phyloP scores from a whole-genome alignment of 768 basidiomycete species.

The Kwoniella mangroviensis region DNA sequence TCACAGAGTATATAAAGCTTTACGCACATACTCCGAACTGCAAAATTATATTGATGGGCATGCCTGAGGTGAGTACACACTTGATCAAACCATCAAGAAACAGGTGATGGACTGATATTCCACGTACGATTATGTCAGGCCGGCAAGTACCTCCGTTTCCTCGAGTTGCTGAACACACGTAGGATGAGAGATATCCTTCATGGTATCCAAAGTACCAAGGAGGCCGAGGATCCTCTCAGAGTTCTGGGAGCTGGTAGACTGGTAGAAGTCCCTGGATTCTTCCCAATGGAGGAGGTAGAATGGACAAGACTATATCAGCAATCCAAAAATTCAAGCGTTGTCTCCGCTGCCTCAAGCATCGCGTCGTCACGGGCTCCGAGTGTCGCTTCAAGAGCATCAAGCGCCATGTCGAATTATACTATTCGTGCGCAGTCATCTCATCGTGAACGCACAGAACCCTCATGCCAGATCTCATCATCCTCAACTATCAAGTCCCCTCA shows the following conservation, averaged over 20 bases:
- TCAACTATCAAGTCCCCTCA: not conserved
- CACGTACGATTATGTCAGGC: not conserved
- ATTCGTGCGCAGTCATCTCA: not conserved
- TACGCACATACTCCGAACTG: not conserved
- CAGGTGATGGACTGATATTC: not conserved
- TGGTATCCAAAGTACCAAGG: constrained; percentile 13
- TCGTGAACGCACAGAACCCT: not conserved
- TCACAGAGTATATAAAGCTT: not conserved
- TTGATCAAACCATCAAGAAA: not conserved
- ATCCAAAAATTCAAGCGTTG: not conserved
- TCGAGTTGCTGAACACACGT: not conserved
- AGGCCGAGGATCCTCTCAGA: constrained; percentile 26
- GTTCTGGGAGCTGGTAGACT: constrained; percentile 25
- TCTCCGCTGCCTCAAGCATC: not conserved
- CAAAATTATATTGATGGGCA: not conserved
- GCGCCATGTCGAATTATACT: not conserved
- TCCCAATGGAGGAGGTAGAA: not conserved
- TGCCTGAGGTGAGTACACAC: not conserved
- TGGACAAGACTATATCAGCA: not conserved
- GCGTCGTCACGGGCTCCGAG: not conserved
- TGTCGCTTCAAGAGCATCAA: not conserved
- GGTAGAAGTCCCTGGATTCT: constrained; percentile 3
- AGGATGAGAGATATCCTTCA: constrained; percentile 5
- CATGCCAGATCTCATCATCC: not conserved
- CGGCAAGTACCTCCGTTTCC: not conserved